Evolutionary conservation across 345 rosid genomes (phyloP).

Genomic region (Populus simonii): DNA sequence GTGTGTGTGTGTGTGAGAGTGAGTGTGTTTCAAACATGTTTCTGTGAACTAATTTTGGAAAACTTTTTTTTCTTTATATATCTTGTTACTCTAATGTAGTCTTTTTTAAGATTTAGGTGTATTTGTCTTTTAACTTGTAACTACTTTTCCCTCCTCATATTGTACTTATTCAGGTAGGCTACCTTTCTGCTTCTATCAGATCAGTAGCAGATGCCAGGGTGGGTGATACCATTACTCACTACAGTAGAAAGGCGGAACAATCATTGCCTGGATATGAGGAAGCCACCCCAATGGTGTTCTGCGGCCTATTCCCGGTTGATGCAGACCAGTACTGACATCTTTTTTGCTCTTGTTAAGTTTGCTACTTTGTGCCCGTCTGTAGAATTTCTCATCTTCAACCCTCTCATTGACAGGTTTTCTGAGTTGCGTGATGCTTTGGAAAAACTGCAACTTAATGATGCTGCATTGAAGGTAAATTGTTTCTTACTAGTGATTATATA

Average conservation of each 20-base stretch:
- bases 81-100: not conserved
- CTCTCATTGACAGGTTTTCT: conserved; percentile 55
- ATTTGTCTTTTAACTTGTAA: not conserved
- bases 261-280: conserved; percentile 91
- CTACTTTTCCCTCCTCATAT: not conserved
- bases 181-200: conserved; percentile 90
- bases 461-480: conserved; percentile 75
- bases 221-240: conserved; percentile 86
- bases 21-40: too few relatives aligned
- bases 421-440: conserved; percentile 97
- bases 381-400: conserved; percentile 18
- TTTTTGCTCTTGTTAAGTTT: conserved; percentile 6
- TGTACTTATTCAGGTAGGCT: conserved; percentile 65
- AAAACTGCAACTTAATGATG: conserved; percentile 95
- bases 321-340: conserved; percentile 81
- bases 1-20: too few relatives aligned
- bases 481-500: not conserved
- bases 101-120: not conserved
- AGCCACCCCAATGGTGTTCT: conserved; percentile 98
- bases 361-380: conserved; percentile 10
- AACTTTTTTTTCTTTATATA: too few relatives aligned
- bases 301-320: conserved; percentile 97
- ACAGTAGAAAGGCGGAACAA: conserved; percentile 63
- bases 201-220: conserved; percentile 98
- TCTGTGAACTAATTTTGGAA: too few relatives aligned